Evolutionary conservation across 2,329 filamentous ascomycete genomes (phyloP).

Genomic region (Sporothrix mexicana): DNA sequence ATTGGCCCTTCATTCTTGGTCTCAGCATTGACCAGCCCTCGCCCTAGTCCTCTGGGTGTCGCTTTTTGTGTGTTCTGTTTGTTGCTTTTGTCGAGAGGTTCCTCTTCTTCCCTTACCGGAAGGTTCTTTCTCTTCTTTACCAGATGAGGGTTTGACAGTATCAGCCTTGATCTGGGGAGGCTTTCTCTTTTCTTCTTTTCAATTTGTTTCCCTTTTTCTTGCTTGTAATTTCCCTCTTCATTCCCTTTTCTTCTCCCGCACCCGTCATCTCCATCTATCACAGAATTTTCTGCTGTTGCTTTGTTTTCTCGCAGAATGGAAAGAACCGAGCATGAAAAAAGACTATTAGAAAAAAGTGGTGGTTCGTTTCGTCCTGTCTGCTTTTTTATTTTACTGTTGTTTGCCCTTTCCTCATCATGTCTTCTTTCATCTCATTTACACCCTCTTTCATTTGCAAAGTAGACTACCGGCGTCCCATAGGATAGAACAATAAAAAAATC

Average conservation of each 20-base stretch:
- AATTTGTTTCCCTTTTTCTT: background rate
- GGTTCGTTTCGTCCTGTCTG: background rate
- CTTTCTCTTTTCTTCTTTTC: slow-evolving; percentile 17
- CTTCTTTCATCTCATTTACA: slow-evolving; percentile 12
- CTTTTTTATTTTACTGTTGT: background rate
- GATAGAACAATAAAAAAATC: slow-evolving; percentile 31
- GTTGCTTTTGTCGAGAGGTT: slow-evolving; percentile 10
- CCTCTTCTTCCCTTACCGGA: slow-evolving; percentile 21
- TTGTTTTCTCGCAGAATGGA: background rate
- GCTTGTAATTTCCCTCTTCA: background rate
- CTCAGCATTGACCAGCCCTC: background rate
- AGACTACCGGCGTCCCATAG: slow-evolving; percentile 30
- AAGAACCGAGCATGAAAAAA: background rate
- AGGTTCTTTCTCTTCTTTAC: background rate
- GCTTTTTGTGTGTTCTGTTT: background rate
- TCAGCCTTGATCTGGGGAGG: background rate
- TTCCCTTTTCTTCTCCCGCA: no score
- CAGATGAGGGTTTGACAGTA: background rate
- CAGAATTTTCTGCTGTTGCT: background rate
- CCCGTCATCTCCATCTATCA: background rate
- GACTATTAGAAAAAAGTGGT: slow-evolving; percentile 15
- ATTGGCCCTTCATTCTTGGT: no score
- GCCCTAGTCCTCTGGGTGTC: background rate
- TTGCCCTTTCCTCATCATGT: background rate
- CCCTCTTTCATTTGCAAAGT: slow-evolving; percentile 7